Percentiles rank a stretch among this genome's conserved stretches.
Conservation (phyloP, 805 yeast species). For the Brettanomyces nanus region DNA sequence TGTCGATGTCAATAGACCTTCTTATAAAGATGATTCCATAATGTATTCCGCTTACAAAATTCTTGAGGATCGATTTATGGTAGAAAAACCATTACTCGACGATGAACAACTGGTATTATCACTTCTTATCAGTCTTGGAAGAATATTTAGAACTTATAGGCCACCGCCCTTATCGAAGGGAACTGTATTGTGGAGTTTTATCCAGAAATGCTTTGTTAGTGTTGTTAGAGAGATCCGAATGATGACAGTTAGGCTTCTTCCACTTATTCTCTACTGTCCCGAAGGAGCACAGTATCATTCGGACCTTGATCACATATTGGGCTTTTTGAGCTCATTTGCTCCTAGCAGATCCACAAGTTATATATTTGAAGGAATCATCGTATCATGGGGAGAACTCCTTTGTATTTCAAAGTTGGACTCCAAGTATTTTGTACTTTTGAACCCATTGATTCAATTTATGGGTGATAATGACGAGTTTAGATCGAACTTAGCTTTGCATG, state of each 20-base stretch:
- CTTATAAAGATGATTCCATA: constrained; percentile 10
- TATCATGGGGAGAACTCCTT: constrained; percentile 60
- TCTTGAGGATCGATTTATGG: constrained; percentile 19
- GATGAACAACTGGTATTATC: constrained; percentile 30
- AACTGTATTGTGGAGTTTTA: constrained; percentile 29
- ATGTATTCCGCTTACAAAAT: constrained; percentile 21
- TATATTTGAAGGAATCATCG: constrained; percentile 50
- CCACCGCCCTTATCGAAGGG: constrained; percentile 33
- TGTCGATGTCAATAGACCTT: constrained; percentile 21
- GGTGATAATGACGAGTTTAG: constrained; percentile 59
- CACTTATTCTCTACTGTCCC: constrained; percentile 38
- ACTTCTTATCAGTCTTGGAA: constrained; percentile 36
- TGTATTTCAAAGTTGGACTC: constrained; percentile 53
- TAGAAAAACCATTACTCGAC: constrained; percentile 11
- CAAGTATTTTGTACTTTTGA: constrained; percentile 53
- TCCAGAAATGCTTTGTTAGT: constrained; percentile 32
- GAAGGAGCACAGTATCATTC: constrained; percentile 32
- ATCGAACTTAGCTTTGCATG: constrained; percentile 60
- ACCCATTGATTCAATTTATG: constrained; percentile 57
- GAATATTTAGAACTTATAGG: constrained; percentile 43
- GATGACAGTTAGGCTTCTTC: constrained; percentile 42
- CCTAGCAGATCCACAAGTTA: constrained; percentile 25
- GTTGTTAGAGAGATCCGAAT: constrained; percentile 49
- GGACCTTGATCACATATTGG: constrained; percentile 38
- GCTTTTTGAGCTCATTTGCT: constrained; percentile 33